Base-by-base conservation (phyloP, 345 rosid species). In the Populus deltoides region DNA sequence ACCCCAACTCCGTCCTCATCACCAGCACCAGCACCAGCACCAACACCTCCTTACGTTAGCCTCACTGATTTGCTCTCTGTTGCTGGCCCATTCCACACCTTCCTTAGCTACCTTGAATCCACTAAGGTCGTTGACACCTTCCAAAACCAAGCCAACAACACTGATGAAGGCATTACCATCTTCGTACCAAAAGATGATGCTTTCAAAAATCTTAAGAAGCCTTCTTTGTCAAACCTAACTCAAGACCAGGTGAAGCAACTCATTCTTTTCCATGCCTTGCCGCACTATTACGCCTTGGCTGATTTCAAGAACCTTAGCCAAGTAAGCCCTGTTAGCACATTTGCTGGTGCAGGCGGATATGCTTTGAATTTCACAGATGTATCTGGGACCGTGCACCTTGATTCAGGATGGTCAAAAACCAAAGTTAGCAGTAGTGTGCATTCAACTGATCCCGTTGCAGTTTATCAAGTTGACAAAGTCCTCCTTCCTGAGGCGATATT, bases 81-180 rank as follows among this genome's bases (percentile, higher is more conserved):
- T 25, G 98, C 97, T 0, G 99, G 99, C 63, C 96, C 98, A 0
- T 95, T 85, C 87, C 84, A 86, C 67, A 92, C 91, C 8, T 92
- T 95, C 88, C 96, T 93, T 8, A 81, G 79, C 78, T 85, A 90
- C 82, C 90, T 95, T 36, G 74, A 81, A 70, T 88, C 97, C 24
- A 87, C 94, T 38, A 91, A 92, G 76, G 97, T 93, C 81, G 85
- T 95, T 2, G 94, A 89, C 17, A 93, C 97, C 39, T 88, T 95
- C 86, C 98, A 95, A 81, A 87, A 80, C 90, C 97, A 89, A 84
- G 99, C 94, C 77, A 95, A 95, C 91, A 89, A 89, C 81, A 92
- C 97, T 1, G 87, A 90, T 1, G 92, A 91, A 83, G 99, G 99
- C 38, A 79, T 96, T 67, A 96, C 99, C 9, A 86, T 97, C 70